These are phyloP conservation scores for Nakazawaea holstii DNA, from an alignment of 805 yeast species.

Conservation along the genomic window DNA sequence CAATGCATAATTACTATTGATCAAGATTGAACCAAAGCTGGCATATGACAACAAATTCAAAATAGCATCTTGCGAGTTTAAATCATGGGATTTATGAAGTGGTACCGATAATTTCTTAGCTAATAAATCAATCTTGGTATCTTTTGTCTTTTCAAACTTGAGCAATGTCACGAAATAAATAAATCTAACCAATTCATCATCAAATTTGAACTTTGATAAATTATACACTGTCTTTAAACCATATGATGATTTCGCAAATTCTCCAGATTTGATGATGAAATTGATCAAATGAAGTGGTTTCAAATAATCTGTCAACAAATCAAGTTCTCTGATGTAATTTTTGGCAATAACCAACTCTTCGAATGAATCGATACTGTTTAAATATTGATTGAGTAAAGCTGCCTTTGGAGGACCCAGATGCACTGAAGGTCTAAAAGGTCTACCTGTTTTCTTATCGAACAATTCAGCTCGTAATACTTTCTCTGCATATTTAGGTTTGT, in stretches of 20 bases:
- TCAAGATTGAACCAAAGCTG: neutral
- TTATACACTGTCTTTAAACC: constrained; percentile 7
- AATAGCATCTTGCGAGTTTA: neutral
- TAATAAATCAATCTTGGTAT: neutral
- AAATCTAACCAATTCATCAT: constrained; percentile 3
- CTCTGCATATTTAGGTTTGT: constrained; percentile 13
- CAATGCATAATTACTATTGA: neutral
- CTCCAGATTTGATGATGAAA: constrained; percentile 7
- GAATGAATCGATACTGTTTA: constrained; percentile 4
- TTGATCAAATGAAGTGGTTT: constrained; percentile 4
- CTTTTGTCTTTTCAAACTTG: neutral
- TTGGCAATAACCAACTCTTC: constrained; percentile 11
- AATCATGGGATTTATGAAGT: neutral
- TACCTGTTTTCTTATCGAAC: constrained; percentile 11
- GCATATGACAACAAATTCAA: neutral
- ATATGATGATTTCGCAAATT: constrained; percentile 5
- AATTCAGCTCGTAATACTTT: constrained; percentile 12
- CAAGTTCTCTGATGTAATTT: constrained; percentile 4
- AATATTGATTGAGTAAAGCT: constrained; percentile 8
- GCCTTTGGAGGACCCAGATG: constrained; percentile 6
- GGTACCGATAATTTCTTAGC: constrained; percentile 3
- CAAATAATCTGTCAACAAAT: neutral
- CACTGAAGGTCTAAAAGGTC: constrained; percentile 12
- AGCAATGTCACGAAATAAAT: constrained; percentile 6
- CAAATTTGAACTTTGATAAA: neutral